A percentile compares a stretch with the other conserved stretches of the same genome.
Evolutionary conservation across 163 green algal species (phyloP).

Genomic region (Scenedesmus sp.): DNA sequence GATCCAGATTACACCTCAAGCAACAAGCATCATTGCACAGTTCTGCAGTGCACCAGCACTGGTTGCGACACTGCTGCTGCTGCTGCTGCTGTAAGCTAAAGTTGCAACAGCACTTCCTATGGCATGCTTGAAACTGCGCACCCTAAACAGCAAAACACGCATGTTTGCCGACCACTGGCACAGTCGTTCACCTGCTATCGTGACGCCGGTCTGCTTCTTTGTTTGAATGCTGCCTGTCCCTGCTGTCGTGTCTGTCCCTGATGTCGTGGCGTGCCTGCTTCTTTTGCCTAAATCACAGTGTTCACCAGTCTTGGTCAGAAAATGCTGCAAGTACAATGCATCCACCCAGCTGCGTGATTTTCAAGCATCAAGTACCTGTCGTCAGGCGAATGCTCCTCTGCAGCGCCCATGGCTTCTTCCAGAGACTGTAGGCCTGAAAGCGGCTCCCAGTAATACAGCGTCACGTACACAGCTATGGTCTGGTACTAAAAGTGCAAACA

Average conservation of each 20-base stretch:
- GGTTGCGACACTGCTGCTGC: background rate
- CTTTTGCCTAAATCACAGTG: background rate
- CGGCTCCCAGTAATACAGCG: too few species aligned
- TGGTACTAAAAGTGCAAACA: background rate
- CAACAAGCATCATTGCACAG: background rate
- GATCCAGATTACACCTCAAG: background rate
- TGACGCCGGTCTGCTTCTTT: background rate
- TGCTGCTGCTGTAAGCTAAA: background rate
- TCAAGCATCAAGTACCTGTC: slow-evolving; percentile 32
- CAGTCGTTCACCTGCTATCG: background rate
- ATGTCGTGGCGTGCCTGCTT: background rate
- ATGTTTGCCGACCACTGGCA: too few species aligned
- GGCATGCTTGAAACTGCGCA: too few species aligned
- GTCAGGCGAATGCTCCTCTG: background rate
- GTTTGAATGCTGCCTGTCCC: background rate
- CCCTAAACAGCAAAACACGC: too few species aligned
- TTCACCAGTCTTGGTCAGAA: background rate
- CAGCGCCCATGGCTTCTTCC: background rate
- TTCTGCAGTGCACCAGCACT: background rate
- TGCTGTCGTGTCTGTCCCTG: slow-evolving; percentile 35
- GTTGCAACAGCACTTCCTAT: too few species aligned
- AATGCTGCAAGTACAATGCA: background rate
- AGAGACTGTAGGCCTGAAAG: background rate
- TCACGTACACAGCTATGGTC: too few species aligned
- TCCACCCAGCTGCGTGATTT: background rate